Evolutionary conservation across 768 basidiomycete genomes (phyloP).

Genomic region (Phylloporus sp.): DNA sequence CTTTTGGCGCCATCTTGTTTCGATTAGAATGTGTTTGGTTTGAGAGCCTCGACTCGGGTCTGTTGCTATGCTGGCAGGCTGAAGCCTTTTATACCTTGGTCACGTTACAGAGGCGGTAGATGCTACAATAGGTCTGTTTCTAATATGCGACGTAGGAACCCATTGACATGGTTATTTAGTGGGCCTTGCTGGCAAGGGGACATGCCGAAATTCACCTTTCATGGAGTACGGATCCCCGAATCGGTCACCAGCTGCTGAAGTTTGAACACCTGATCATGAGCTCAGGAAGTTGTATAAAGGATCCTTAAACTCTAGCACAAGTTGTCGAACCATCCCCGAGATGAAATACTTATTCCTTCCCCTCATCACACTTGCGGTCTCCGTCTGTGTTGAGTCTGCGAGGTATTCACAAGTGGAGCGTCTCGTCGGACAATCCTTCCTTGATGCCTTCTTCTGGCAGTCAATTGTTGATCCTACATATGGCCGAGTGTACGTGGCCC

Average conservation of each 20-base stretch:
- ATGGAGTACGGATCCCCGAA: background rate
- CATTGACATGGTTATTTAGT: background rate
- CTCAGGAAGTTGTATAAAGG: constrained; percentile 12
- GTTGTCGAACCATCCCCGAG: background rate
- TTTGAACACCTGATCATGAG: background rate
- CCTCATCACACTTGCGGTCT: constrained; percentile 8
- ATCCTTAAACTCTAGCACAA: background rate
- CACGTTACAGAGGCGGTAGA: background rate
- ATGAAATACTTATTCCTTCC: constrained; percentile 4
- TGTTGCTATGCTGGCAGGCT: background rate
- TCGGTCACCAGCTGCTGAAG: background rate
- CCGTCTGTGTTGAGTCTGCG: constrained; percentile 30
- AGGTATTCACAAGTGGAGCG: constrained; percentile 45
- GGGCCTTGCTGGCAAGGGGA: constrained; percentile 1
- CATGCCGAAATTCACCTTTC: background rate
- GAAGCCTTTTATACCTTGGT: background rate
- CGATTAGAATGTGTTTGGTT: background rate
- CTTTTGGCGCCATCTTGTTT: background rate
- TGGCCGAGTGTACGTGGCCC: constrained; percentile 28
- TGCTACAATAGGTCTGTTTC: background rate
- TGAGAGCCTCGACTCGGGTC: background rate
- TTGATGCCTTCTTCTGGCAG: constrained; percentile 30
- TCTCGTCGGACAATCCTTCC: constrained; percentile 49
- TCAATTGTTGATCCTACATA: constrained; percentile 32
- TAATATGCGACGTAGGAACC: background rate